Evolutionary conservation across 495 filamentous ascomycete genomes (phyloP).

Genomic region (Daldinia decipiens): DNA sequence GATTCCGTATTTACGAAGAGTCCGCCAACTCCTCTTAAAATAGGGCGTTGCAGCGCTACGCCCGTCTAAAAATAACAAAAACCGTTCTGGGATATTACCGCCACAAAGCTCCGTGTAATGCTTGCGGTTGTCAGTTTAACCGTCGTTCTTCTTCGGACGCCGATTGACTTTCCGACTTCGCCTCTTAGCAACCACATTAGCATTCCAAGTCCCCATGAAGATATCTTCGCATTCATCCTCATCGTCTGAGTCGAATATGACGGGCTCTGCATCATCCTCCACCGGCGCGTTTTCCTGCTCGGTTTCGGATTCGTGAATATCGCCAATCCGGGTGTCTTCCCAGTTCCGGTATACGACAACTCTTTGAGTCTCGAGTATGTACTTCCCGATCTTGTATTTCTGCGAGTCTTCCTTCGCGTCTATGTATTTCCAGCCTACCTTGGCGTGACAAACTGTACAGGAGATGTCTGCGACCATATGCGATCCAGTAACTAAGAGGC

Average conservation of each 20-base stretch:
- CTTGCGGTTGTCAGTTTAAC: slow-evolving; percentile 6
- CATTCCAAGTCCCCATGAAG: slow-evolving; percentile 87
- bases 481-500: slow-evolving; percentile 80
- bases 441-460: slow-evolving; percentile 67
- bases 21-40: slow-evolving; percentile 7
- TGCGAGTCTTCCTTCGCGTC: slow-evolving; percentile 82
- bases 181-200: slow-evolving; percentile 70
- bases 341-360: slow-evolving; percentile 72
- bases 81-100: slow-evolving; percentile 29
- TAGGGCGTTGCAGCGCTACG: background rate
- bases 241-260: slow-evolving; percentile 90
- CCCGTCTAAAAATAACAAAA: background rate
- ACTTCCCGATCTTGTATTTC: slow-evolving; percentile 94
- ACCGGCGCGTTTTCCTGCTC: slow-evolving; percentile 17
- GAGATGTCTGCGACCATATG: slow-evolving; percentile 71
- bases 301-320: slow-evolving; percentile 31
- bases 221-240: slow-evolving; percentile 96
- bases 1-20: background rate
- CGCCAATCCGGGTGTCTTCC: slow-evolving; percentile 63
- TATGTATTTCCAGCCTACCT: slow-evolving; percentile 95
- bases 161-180: slow-evolving; percentile 64
- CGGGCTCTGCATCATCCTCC: slow-evolving; percentile 41
- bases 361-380: slow-evolving; percentile 88
- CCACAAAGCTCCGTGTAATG: slow-evolving; percentile 23
- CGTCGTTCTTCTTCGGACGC: slow-evolving; percentile 29